Base-by-base conservation (phyloP, 805 yeast genomes). In the Candida tammaniensis region DNA sequence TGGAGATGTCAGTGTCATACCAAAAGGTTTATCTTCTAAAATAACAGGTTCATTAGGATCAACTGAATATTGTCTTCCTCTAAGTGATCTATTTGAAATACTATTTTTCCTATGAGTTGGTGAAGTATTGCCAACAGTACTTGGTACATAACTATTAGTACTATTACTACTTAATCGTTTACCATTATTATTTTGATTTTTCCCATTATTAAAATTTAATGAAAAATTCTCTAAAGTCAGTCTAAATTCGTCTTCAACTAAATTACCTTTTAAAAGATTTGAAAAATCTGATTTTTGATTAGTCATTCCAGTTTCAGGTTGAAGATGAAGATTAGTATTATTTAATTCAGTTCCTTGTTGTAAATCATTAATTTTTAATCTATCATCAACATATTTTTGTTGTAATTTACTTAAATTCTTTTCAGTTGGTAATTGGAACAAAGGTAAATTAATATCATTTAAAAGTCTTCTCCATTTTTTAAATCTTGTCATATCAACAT, bases 371-470 rank as follows among this genome's bases (percentile, higher is more conserved):
- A 19, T 28, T 20, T 44, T 41, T 17, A 44, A 17, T 34, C 42
- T 42, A 10, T 44, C 36, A 16, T 33, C 30, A 9, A 53, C 31
- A 31, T 47, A 47, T 23, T 48, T 42, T 15, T 32, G 30, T 38
- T 55, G 59, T 17, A 46, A 36, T 30, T 45, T 42, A 13, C 46
- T 38, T 8, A 58, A 49, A 31, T 56, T 61, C 12, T 49, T 54
- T 12, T 60, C 66, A 2, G 59, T 54, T 1, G 80, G 79, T 17
- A 76, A 51, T 16, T 46, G 43, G 47, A 64, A 74, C 16, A 74
- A 49, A 3, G 82, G 82, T 23, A 76, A 47, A 13, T 48, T 49
- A 13, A 61, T 40, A 47, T 52, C 55, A 33, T 58, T 51, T 17
- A 72, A 31, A 32, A 53, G 36, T 7, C 49, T 55, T 43, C 80